These are phyloP conservation scores for Lactifluus echinatus DNA, from an alignment of 768 basidiomycete species.

Conservation along the genomic window DNA sequence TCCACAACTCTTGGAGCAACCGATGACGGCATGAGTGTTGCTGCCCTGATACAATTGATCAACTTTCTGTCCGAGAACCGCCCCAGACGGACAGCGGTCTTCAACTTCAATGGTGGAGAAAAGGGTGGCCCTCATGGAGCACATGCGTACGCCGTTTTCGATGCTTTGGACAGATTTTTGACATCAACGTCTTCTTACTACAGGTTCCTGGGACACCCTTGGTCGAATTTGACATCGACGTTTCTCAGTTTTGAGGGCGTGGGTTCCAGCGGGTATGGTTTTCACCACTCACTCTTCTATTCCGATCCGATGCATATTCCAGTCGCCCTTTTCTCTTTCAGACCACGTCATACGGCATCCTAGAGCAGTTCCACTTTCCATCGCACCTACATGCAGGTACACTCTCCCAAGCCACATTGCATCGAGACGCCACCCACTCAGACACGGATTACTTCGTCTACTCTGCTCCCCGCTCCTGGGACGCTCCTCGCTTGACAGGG, in stretches of 20 bases:
- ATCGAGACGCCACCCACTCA: constrained; percentile 54
- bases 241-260: constrained; percentile 85
- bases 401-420: constrained; percentile 59
- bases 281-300: background rate
- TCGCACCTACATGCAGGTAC: constrained; percentile 67
- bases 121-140: constrained; percentile 72
- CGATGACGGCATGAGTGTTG: constrained; percentile 71
- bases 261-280: constrained; percentile 59
- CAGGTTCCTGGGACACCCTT: constrained; percentile 67
- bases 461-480: constrained; percentile 21
- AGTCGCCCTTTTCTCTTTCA: constrained; percentile 76
- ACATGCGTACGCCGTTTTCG: constrained; percentile 46
- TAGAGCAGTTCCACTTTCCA: constrained; percentile 47
- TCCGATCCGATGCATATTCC: background rate
- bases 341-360: constrained; percentile 48
- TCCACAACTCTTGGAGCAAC: constrained; percentile 68
- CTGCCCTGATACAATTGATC: constrained; percentile 56
- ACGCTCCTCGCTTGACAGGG: background rate
- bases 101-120: constrained; percentile 84
- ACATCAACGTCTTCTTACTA: background rate
- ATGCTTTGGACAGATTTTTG: no score
- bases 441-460: constrained; percentile 72
- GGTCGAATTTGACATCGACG: constrained; percentile 53
- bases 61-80: constrained; percentile 35
- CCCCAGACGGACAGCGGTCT: constrained; percentile 54